Evolutionary conservation across 768 basidiomycete species (phyloP).

Genomic region (Russula virescens): DNA sequence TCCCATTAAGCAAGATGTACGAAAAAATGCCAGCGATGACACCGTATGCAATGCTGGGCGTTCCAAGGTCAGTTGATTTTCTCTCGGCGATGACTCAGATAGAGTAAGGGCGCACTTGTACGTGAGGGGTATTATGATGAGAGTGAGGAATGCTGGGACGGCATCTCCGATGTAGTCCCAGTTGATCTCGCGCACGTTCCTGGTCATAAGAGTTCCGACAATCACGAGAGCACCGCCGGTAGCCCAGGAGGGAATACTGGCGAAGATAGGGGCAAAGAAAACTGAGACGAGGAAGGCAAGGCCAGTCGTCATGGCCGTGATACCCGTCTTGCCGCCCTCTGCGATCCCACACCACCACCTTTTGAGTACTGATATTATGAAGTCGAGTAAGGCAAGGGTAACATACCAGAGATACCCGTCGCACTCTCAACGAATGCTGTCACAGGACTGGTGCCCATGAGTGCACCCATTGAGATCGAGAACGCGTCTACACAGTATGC

Average conservation of each 20-base stretch:
- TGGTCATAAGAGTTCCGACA: constrained; percentile 85
- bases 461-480: constrained; percentile 72
- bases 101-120: constrained; percentile 51
- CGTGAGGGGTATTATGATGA: constrained; percentile 72
- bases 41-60: constrained; percentile 74
- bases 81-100: not conserved
- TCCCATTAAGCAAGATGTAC: constrained; percentile 68
- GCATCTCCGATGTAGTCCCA: constrained; percentile 86
- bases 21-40: constrained; percentile 74
- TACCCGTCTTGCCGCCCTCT: constrained; percentile 86
- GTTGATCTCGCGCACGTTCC: constrained; percentile 78
- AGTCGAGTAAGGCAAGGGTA: not conserved
- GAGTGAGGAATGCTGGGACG: constrained; percentile 79
- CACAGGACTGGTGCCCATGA: constrained; percentile 75
- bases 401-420: constrained; percentile 64
- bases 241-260: constrained; percentile 82
- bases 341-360: constrained; percentile 22
- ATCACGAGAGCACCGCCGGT: constrained; percentile 83
- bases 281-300: constrained; percentile 76
- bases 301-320: constrained; percentile 69
- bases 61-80: constrained; percentile 8
- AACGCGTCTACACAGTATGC: constrained; percentile 84
- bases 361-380: not conserved
- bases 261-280: constrained; percentile 87
- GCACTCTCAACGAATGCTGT: constrained; percentile 81